Base-by-base conservation (phyloP, 1,284 basidiomycete species). In the Exsudoporus floridanus region DNA sequence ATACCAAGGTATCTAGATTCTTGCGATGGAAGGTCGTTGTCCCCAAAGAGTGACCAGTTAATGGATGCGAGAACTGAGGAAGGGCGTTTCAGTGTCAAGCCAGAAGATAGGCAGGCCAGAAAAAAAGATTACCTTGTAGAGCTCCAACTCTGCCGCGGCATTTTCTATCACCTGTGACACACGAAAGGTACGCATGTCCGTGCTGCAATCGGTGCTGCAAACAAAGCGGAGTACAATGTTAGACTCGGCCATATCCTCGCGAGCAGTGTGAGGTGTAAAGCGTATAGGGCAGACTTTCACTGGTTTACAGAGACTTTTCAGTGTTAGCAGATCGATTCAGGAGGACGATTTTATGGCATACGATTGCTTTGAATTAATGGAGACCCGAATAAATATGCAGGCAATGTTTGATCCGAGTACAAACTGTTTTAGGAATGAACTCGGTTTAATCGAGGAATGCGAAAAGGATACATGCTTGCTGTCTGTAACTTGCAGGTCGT, bases 1-100 rank as follows among this genome's bases (percentile, higher is more conserved):
- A 81, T 16, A 73, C 62, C 16, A 63, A 52, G 0, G 75, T 79
- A 7, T 60, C 64, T 7, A 72, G 34, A 59, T 83, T 82, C 62
- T 73, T 76, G 49, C 80, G 75, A 51, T 76, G 73, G 49, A 79
- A 79, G 5, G 74, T 76, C 2, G 81, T 83, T 5, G 72, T 71
- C 3, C 77, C 77, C 13, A 65, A 72, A 34, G 56, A 51, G 25
- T 73, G 61, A 30, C 79, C 79, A 3, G 77, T 77, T 19, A 74
- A 64, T 1, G 81, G 80, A 59, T 82, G 80, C 55, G 73, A 71
- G 60, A 83, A 82, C 81, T 83, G 52, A 14, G 37, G 1, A 25
- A 46, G 5, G 28, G 21, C 23, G 10, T 8, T 18, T 48, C 46
- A 49, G 35, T 36, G 16, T 40, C 39, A 34, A 30, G 41, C 14